phyloP scores from a whole-genome alignment of 441 rosid species.

The Corymbia calophylla region DNA sequence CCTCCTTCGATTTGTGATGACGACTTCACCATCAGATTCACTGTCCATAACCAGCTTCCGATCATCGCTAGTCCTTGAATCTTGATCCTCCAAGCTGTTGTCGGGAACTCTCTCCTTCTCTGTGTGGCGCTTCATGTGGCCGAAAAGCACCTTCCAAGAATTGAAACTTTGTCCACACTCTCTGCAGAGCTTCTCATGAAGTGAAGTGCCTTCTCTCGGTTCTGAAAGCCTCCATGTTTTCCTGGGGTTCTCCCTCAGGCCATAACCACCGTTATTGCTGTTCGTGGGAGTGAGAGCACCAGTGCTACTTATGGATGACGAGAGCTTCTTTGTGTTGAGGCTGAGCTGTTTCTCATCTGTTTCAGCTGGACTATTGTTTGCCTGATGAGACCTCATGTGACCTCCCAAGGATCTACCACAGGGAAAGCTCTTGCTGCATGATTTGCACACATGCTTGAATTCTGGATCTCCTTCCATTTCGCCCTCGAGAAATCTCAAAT shows the following conservation, averaged over 20 bases:
- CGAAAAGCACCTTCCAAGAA: constrained; percentile 21
- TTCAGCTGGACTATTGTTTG: constrained; percentile 4
- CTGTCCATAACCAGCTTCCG: constrained; percentile 25
- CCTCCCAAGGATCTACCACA: constrained; percentile 40
- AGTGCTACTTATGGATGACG: neutral
- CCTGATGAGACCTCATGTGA: constrained; percentile 38
- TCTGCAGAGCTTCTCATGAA: constrained; percentile 12
- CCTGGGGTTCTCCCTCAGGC: constrained; percentile 26
- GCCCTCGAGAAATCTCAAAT: neutral
- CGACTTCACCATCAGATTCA: constrained; percentile 8
- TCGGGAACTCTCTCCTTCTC: constrained; percentile 13
- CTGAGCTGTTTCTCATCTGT: constrained; percentile 31
- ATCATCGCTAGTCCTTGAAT: constrained; percentile 15
- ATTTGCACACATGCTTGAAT: constrained; percentile 24
- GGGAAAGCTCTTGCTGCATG: constrained; percentile 32
- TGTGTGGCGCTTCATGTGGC: constrained; percentile 16
- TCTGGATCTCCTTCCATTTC: constrained; percentile 23
- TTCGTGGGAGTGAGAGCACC: neutral
- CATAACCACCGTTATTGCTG: constrained; percentile 6
- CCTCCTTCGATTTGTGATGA: constrained; percentile 12
- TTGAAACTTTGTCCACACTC: constrained; percentile 15
- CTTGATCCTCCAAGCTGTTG: constrained; percentile 15
- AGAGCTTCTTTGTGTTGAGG: neutral
- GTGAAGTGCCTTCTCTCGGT: neutral
- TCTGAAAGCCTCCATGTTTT: constrained; percentile 21